These are phyloP conservation scores for Puccinia coronata DNA, from an alignment of 1,284 basidiomycete genomes.

Conservation along the genomic window DNA sequence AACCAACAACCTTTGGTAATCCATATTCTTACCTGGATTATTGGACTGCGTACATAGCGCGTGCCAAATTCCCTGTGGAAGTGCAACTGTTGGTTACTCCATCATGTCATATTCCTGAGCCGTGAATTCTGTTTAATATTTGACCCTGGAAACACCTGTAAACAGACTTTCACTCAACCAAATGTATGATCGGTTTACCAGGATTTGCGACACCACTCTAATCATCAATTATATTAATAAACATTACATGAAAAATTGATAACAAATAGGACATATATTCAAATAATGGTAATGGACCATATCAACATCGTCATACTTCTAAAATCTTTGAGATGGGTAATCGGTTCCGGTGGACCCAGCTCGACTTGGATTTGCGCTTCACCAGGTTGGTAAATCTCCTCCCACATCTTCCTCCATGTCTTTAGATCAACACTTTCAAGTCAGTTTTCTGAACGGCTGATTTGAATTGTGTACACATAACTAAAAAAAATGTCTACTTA, in stretches of 20 bases:
- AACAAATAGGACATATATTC: background rate
- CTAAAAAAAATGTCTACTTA: background rate
- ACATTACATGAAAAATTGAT: background rate
- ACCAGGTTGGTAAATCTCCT: conserved; percentile 26
- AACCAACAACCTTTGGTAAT: too few species aligned
- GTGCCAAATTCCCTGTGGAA: too few species aligned
- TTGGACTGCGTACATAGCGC: too few species aligned
- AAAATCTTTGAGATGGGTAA: conserved; percentile 39
- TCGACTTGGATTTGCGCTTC: conserved; percentile 34
- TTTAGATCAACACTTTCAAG: background rate
- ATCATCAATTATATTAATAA: background rate
- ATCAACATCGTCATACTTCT: conserved; percentile 45
- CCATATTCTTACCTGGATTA: too few species aligned
- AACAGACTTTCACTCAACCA: background rate
- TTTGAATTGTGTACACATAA: background rate
- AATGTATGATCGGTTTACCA: conserved; percentile 1
- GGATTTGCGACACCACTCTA: background rate
- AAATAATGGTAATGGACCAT: conserved; percentile 41
- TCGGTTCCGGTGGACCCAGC: conserved; percentile 37
- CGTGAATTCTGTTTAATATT: too few species aligned
- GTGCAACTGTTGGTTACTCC: too few species aligned
- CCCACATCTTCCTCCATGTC: conserved; percentile 45
- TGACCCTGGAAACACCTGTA: too few species aligned
- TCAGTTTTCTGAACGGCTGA: background rate
- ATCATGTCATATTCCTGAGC: too few species aligned